These are phyloP conservation scores for Candida arabinofermentans DNA, from an alignment of 805 yeast genomes.

Conservation along the genomic window DNA sequence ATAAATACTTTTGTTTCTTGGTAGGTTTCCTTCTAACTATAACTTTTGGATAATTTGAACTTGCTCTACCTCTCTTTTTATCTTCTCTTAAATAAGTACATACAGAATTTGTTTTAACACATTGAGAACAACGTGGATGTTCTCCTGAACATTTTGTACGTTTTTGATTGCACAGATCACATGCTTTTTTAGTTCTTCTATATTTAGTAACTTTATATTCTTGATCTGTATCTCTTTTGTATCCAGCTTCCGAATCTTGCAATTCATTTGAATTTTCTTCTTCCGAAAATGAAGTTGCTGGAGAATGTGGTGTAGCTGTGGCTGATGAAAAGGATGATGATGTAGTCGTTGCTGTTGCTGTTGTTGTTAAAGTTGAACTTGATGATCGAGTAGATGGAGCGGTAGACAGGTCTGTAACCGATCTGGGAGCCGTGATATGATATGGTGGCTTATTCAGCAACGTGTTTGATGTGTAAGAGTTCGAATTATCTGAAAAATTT, in stretches of 20 bases:
- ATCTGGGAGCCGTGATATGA: no score
- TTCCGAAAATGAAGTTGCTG: background rate
- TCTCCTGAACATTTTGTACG: slow-evolving; percentile 47
- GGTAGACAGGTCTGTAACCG: no score
- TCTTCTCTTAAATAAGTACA: slow-evolving; percentile 42
- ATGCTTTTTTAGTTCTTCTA: slow-evolving; percentile 34
- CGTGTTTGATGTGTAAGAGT: no score
- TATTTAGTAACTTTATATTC: background rate
- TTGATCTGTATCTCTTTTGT: background rate
- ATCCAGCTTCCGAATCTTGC: no score
- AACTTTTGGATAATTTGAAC: slow-evolving; percentile 36
- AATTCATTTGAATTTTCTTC: no score
- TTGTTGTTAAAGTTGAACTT: background rate
- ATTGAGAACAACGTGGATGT: slow-evolving; percentile 39
- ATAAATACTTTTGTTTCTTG: slow-evolving; percentile 10
- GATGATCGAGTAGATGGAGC: no score
- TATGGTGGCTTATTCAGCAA: no score
- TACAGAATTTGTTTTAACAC: slow-evolving; percentile 27
- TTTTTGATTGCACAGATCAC: slow-evolving; percentile 44
- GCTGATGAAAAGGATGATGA: background rate
- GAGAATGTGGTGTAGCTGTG: background rate
- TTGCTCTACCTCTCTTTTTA: slow-evolving; percentile 45
- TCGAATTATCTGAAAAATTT: no score
- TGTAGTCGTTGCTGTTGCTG: background rate
- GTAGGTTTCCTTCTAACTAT: slow-evolving; percentile 24